Conservation (phyloP, 495 filamentous ascomycete species). For the Viridothelium virens region DNA sequence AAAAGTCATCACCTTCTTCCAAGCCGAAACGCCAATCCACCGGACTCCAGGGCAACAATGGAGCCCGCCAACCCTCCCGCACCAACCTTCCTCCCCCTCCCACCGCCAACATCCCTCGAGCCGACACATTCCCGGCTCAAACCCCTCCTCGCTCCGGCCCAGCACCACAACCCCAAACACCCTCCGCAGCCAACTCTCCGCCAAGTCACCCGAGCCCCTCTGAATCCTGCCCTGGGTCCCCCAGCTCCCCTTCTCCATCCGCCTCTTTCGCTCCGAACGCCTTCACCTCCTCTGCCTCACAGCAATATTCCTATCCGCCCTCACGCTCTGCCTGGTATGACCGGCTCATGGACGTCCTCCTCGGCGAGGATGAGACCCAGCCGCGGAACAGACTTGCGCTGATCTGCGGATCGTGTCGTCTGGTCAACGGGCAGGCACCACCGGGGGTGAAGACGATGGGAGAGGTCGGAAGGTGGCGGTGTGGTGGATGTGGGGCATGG, state of each 20-base stretch:
- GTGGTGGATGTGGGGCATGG: slow-evolving; percentile 70
- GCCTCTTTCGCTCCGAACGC: slow-evolving; percentile 57
- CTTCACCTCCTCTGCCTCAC: slow-evolving; percentile 36
- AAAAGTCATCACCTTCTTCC: slow-evolving; percentile 14
- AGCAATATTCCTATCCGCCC: slow-evolving; percentile 41
- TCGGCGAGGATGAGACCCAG: slow-evolving; percentile 91
- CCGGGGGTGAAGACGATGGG: slow-evolving; percentile 70
- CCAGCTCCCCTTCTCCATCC: slow-evolving; percentile 8
- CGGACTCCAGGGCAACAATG: slow-evolving; percentile 24
- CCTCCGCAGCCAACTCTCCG: slow-evolving; percentile 6
- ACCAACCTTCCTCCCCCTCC: slow-evolving; percentile 61
- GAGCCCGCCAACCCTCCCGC: slow-evolving; percentile 19
- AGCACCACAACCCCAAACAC: slow-evolving; percentile 19
- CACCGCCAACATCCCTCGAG: slow-evolving; percentile 69
- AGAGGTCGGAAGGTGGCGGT: slow-evolving; percentile 84
- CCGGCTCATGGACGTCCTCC: slow-evolving; percentile 77
- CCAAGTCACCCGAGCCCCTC: background rate
- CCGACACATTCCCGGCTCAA: slow-evolving; percentile 21
- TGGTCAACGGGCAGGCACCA: slow-evolving; percentile 94
- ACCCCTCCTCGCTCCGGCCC: slow-evolving; percentile 21
- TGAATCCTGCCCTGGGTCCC: slow-evolving; percentile 1
- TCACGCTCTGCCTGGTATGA: slow-evolving; percentile 80
- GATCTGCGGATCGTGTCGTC: slow-evolving; percentile 72
- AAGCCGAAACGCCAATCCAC: slow-evolving; percentile 19
- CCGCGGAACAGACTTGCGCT: slow-evolving; percentile 84